Base-by-base conservation (phyloP, 495 filamentous ascomycete genomes). In the Clavariopsis aquatica region DNA sequence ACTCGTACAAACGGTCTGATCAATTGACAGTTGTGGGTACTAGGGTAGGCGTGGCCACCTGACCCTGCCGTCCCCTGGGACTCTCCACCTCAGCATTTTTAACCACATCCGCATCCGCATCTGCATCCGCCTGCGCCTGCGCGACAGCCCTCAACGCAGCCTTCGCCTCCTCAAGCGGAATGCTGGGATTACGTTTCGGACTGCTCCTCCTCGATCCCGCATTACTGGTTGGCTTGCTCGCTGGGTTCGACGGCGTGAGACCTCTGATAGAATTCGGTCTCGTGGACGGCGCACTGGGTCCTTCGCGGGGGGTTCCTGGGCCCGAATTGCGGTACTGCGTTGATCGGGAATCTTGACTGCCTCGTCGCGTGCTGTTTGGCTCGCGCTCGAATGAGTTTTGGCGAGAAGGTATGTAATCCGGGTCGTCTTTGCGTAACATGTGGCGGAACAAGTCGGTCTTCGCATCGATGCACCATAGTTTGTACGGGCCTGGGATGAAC, bases 371-470 rank as follows among this genome's bases (percentile, higher is more conserved):
- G 17, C 2, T 36, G 19, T n/a, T n/a, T n/a, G 15, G 7, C 9
- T 62, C 52, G 2, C 52, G 23, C 27, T 60, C 54, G 24, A 68
- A 23, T 15, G 59, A 63, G 60, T 60, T 68, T 10, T 46, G 19
- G n/a, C 52, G 27, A 1, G 59, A 63, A 34, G 22, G 52, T 3
- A 58, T 26, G 29, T 64, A 72, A n/a, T 62, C 43, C 12, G 71
- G 71, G 57, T 73, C 71, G 29, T 73, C 71, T 29, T 59, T 62
- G 20, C 65, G 64, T 9, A 67, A 24, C 71, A 73, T 73, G 43
- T 71, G 62, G 1, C 71, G 57, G 61, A 73, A 71, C 24, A 12
- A 5, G 12, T 49, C 57, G 1, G 63, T 65, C 17, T 23, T 20
- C 27, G 26, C 26, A 31, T 73, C 71, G 27, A 65, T 43, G 34